These are phyloP conservation scores for Rhizophora mangle DNA, from an alignment of 345 rosid species.

Conservation along the genomic window DNA sequence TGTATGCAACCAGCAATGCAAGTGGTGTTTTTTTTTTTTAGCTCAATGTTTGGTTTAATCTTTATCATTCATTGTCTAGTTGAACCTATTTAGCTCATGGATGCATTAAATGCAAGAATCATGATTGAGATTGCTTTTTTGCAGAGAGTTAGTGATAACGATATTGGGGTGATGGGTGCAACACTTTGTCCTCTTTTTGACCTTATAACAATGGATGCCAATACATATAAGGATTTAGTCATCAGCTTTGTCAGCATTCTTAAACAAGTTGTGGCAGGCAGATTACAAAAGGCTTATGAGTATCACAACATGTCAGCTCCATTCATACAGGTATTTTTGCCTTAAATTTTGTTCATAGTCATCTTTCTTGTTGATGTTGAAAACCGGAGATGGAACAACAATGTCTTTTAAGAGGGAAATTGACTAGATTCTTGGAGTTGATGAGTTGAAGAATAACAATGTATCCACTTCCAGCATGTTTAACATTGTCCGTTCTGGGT, in stretches of 20 bases:
- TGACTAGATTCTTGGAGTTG: too few relatives aligned
- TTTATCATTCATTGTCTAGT: too few relatives aligned
- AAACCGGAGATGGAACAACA: too few relatives aligned
- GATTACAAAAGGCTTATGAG: constrained; percentile 89
- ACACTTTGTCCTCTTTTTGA: constrained; percentile 94
- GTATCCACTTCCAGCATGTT: too few relatives aligned
- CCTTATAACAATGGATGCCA: constrained; percentile 65
- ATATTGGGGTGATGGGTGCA: constrained; percentile 99
- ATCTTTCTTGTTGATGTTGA: neutral
- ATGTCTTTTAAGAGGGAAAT: too few relatives aligned
- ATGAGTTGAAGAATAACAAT: too few relatives aligned
- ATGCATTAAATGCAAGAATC: neutral
- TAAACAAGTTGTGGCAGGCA: constrained; percentile 86
- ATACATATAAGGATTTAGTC: constrained; percentile 78
- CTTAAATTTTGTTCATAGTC: constrained; percentile 2
- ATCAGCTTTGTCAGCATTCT: constrained; percentile 90
- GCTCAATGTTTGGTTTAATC: too few relatives aligned
- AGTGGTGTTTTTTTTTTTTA: too few relatives aligned
- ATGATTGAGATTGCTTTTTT: neutral
- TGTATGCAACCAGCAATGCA: too few relatives aligned
- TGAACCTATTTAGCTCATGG: too few relatives aligned
- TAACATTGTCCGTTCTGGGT: too few relatives aligned
- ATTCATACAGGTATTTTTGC: constrained; percentile 70
- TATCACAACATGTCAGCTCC: constrained; percentile 99
- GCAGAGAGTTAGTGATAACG: constrained; percentile 85